Conservation (phyloP, 768 basidiomycete genomes). For the Russula foetens region DNA sequence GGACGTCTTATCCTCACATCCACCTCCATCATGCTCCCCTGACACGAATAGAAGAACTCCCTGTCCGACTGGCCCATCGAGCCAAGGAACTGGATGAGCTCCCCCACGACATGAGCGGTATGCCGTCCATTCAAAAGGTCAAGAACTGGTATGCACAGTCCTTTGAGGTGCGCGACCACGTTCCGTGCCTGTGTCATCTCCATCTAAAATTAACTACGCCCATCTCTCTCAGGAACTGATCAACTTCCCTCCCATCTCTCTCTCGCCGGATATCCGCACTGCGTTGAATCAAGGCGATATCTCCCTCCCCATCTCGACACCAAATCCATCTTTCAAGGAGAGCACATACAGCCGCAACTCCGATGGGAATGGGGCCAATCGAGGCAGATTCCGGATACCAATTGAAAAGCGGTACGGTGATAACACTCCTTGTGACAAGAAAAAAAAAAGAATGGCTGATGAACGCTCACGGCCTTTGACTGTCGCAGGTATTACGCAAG, state of each 20-base stretch:
- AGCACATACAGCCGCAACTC: constrained; percentile 25
- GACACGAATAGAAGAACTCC: constrained; percentile 70
- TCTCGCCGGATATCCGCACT: constrained; percentile 60
- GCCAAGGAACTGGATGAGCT: constrained; percentile 94
- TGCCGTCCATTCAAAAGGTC: constrained; percentile 90
- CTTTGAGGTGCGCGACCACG: constrained; percentile 65
- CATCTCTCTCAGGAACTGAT: constrained; percentile 69
- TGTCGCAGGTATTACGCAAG: constrained; percentile 77
- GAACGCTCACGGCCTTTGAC: neutral
- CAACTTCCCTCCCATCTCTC: constrained; percentile 67
- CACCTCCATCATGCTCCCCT: neutral
- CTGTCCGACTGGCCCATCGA: constrained; percentile 89
- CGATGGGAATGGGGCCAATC: constrained; percentile 38
- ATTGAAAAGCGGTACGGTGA: constrained; percentile 66
- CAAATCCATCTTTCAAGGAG: constrained; percentile 60
- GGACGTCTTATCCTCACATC: neutral
- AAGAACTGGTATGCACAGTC: constrained; percentile 99
- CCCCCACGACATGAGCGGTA: constrained; percentile 82
- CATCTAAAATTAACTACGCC: neutral
- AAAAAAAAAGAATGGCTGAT: neutral
- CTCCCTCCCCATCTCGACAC: constrained; percentile 61
- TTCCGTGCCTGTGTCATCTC: neutral
- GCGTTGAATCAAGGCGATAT: constrained; percentile 45
- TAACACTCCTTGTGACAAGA: constrained; percentile 5
- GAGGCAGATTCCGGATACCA: constrained; percentile 53